Conservation (phyloP, 148 eudicot genomes). For the Spergularia bocconei region DNA sequence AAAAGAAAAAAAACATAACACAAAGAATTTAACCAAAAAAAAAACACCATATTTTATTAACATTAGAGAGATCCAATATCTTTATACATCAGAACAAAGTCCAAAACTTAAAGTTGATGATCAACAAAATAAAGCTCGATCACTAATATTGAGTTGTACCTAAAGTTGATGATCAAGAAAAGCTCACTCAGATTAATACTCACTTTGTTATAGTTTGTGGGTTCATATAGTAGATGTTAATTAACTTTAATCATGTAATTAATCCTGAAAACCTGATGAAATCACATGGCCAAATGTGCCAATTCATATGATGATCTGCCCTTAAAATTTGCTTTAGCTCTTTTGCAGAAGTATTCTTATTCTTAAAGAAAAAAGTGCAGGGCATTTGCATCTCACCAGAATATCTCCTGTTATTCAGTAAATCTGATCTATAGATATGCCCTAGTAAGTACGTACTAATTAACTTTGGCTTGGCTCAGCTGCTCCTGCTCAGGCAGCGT, state of each 20-base stretch:
- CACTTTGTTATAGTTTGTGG: too few species aligned
- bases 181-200: neutral
- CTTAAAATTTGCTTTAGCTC: conserved; percentile 16
- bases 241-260: neutral
- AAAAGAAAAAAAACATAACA: conserved; percentile 10
- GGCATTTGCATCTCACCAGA: neutral
- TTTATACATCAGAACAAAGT: conserved; percentile 28
- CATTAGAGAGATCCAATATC: conserved; percentile 14
- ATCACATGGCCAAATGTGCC: conserved; percentile 25
- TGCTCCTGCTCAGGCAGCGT: too few species aligned
- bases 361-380: neutral
- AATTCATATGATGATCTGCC: conserved; percentile 18
- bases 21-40: neutral
- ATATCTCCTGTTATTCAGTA: too few species aligned
- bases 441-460: too few species aligned
- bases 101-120: conserved; percentile 24
- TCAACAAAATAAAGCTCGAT: neutral
- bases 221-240: too few species aligned
- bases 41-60: neutral
- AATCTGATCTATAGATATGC: too few species aligned
- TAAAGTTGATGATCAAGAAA: conserved; percentile 19
- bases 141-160: neutral
- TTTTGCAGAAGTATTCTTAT: conserved; percentile 7
- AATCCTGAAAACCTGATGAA: conserved; percentile 19
- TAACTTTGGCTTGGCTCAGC: too few species aligned